Evolutionary conservation across 176 grass and related monocot genomes (phyloP), one percentile per base, ranked within the genome.

Genomic region (Rhynchospora tenuis): DNA sequence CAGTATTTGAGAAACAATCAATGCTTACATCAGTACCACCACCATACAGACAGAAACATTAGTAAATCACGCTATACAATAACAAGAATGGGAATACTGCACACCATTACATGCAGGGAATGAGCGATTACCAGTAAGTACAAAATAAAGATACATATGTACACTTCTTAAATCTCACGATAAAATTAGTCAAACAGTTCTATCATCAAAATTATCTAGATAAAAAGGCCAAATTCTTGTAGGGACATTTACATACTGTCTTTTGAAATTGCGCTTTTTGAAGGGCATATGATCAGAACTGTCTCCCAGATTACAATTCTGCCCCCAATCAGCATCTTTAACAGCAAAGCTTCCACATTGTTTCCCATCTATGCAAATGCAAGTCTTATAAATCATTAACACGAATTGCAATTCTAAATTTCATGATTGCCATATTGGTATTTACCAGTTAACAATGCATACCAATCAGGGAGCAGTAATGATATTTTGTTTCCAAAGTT

Each of bases 401-500:
- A 24, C 3, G 48, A 22, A 73, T 48, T 23, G 10, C 10, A 73
- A 47, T 44, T 11, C 16, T 12, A 26, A 27, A 15, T 24, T 74
- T 8, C 70, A 55, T 28, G 26, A 54, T 76, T 19, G 12, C 48
- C 51, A 29, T 55, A 17, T 17, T 55, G 29, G 73, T 48, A 75
- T 22, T 13, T 19, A 76, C 10, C 26, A 14, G 48, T 55, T 76
- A 76, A 47, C 68, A 72, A 48, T 6, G 68, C 9, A 48, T 47
- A 13, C n/a, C 69, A 73, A 70, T 48, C 69, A 66, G 28, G 74
- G 87, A n/a, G 72, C 90, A 54, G 73, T 85, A 84, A 82, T 73
- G 85, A 93, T 81, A 73, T 84, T 77, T 83, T 91, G 83, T 43
- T 58, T 9, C 77, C 19, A 19, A 84, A 31, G 33, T 66, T 81